Conservation (phyloP, 352 stramenopile genomes). For the Thalassiosira livingstoniorum region DNA sequence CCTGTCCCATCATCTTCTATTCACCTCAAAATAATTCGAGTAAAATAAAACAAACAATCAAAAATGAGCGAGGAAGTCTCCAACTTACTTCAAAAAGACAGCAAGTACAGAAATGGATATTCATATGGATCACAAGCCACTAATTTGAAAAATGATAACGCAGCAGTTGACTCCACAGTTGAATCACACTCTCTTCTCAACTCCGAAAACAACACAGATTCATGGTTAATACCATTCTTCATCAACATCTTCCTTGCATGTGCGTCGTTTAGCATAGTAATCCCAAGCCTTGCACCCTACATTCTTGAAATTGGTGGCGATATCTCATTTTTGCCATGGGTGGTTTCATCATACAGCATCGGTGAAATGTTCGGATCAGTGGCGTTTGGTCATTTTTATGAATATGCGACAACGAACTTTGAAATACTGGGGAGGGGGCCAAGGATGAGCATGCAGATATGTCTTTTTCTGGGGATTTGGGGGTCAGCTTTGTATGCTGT, state of each 20-base stretch:
- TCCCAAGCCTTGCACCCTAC: conserved; percentile 61
- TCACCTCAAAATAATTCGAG: too few relatives aligned
- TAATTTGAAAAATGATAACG: neutral
- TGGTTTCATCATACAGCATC: conserved; percentile 61
- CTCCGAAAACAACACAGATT: conserved; percentile 7
- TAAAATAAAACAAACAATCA: too few relatives aligned
- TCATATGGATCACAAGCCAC: too few relatives aligned
- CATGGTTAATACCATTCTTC: conserved; percentile 63
- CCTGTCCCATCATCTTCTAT: too few relatives aligned
- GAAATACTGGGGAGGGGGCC: conserved; percentile 38
- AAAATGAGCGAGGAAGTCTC: too few relatives aligned
- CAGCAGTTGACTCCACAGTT: neutral
- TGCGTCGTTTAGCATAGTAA: conserved; percentile 65
- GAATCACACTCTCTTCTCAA: neutral
- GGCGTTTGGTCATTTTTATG: conserved; percentile 57
- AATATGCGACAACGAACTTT: conserved; percentile 36
- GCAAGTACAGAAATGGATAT: too few relatives aligned
- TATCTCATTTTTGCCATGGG: conserved; percentile 52
- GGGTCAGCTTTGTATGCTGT: conserved; percentile 52
- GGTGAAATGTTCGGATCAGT: conserved; percentile 69
- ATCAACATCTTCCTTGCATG: conserved; percentile 72
- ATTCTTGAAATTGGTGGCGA: conserved; percentile 52
- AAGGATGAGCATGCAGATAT: conserved; percentile 37
- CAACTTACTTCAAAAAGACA: too few relatives aligned
- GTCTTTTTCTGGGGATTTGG: conserved; percentile 34